Percentiles rank a stretch among this genome's conserved stretches.
These are phyloP conservation scores for Hypoxylon rickii DNA, from an alignment of 495 filamentous ascomycete species.

Conservation along the genomic window DNA sequence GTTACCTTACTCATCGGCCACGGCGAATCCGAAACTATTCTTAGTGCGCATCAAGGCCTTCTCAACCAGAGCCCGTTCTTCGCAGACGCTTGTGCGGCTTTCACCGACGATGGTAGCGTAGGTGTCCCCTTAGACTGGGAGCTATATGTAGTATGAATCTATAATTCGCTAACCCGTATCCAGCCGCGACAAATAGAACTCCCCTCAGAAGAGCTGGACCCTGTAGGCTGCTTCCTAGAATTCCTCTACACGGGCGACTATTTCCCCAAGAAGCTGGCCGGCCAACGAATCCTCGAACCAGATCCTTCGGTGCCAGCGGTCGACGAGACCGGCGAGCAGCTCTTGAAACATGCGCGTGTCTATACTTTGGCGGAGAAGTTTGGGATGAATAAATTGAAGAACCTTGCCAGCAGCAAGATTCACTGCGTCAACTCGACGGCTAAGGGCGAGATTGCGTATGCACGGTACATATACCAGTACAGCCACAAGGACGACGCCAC, in stretches of 20 bases:
- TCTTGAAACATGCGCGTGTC: constrained; percentile 83
- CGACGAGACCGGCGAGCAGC: constrained; percentile 73
- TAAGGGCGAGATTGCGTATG: constrained; percentile 86
- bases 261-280: constrained; percentile 68
- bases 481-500: constrained; percentile 68
- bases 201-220: constrained; percentile 71
- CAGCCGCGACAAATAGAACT: constrained; percentile 72
- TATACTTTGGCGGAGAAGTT: constrained; percentile 89
- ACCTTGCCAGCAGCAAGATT: constrained; percentile 83
- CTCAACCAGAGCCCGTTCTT: constrained; percentile 77
- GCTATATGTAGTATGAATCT: background rate
- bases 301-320: constrained; percentile 61
- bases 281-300: constrained; percentile 58
- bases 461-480: constrained; percentile 84
- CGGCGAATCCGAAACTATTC: constrained; percentile 60
- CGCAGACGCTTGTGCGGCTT: constrained; percentile 61
- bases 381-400: constrained; percentile 70
- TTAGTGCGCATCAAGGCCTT: constrained; percentile 80
- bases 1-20: constrained; percentile 75
- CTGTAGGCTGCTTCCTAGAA: constrained; percentile 85
- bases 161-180: constrained; percentile 33
- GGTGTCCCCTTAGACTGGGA: constrained; percentile 25
- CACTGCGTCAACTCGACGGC: constrained; percentile 84
- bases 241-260: constrained; percentile 94
- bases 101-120: constrained; percentile 57